Evolutionary conservation across 2,329 filamentous ascomycete genomes (phyloP), one percentile per base, ranked within the genome.

Genomic region (Fonsecaea pedrosoi): DNA sequence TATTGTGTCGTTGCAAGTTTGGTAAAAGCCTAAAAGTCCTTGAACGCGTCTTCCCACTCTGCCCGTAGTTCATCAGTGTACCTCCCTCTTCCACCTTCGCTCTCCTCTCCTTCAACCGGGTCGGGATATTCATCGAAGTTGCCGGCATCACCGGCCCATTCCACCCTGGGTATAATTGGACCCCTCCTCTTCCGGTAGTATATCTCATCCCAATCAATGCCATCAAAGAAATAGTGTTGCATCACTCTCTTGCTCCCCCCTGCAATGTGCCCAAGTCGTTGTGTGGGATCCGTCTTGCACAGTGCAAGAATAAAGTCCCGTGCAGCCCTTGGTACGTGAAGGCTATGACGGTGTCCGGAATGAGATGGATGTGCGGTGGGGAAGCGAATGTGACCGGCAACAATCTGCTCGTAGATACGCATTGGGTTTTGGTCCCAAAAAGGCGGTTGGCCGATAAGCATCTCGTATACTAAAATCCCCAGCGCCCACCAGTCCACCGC

Each of bases 401-500:
- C 86, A 70, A 90, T 90, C 74, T 87, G 87, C 76, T 89, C 87
- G 75, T 89, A 89, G 69, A 89, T 89, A 68, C 87, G 87, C 85
- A 89, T 88, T 3, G 87, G 87, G 71, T 89, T 89, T 67, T 88
- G 85, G 74, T 89, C 87, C 87, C 87, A 90, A 75, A 89, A 90
- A 0, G 87, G 87, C 25, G 87, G 87, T 72, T 89, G 87, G 60
- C 87, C 87, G 58, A 89, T 87, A 21, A 90, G 79, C 73, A 90
- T 89, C 72, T 90, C 87, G 75, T 89, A 89, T 50, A 89, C 86
- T 37, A 90, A 78, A 69, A 90, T 89, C 32, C 87, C 87, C 67
- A 89, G 83, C 2, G 87, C 87, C 87, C 87, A 90, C 87, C 87
- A 90, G 77, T 90, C 87, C 45, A 90, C 87, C 40, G 87, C 87